These are phyloP conservation scores for Torrubiella hemipterigena DNA, from an alignment of 2,329 filamentous ascomycete species.

Conservation along the genomic window DNA sequence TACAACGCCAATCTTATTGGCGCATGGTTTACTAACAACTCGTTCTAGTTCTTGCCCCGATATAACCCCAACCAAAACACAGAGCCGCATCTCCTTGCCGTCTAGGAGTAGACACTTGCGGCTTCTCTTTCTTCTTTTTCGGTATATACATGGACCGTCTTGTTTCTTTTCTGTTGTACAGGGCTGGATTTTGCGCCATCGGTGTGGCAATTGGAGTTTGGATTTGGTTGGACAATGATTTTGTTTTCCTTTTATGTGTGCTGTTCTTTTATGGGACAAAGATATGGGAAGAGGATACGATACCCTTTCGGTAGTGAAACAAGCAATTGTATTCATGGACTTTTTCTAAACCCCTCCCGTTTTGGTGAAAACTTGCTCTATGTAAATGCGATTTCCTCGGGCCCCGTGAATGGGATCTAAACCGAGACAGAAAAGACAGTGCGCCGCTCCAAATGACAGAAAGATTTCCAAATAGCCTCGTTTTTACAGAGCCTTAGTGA, in stretches of 20 bases:
- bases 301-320: too few species aligned
- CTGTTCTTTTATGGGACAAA: too few species aligned
- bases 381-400: too few species aligned
- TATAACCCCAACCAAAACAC: constrained; percentile 48
- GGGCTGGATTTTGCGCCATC: neutral
- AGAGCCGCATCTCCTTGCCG: constrained; percentile 43
- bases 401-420: too few species aligned
- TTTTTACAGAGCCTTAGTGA: constrained; percentile 9
- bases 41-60: constrained; percentile 44
- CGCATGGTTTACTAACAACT: too few species aligned
- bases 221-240: constrained; percentile 9
- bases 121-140: constrained; percentile 11
- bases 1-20: too few species aligned
- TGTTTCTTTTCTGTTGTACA: constrained; percentile 4
- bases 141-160: constrained; percentile 13
- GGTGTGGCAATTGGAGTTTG: constrained; percentile 6
- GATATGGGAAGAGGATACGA: too few species aligned
- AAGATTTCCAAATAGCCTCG: neutral
- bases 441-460: too few species aligned
- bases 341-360: too few species aligned
- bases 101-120: constrained; percentile 21
- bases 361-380: too few species aligned
- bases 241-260: constrained; percentile 7
- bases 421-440: too few species aligned
- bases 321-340: too few species aligned